Percentiles rank a stretch among this genome's conserved stretches.
Evolutionary conservation across 1,284 basidiomycete species (phyloP).

Genomic region (Mycosarcoma mackinlayi): DNA sequence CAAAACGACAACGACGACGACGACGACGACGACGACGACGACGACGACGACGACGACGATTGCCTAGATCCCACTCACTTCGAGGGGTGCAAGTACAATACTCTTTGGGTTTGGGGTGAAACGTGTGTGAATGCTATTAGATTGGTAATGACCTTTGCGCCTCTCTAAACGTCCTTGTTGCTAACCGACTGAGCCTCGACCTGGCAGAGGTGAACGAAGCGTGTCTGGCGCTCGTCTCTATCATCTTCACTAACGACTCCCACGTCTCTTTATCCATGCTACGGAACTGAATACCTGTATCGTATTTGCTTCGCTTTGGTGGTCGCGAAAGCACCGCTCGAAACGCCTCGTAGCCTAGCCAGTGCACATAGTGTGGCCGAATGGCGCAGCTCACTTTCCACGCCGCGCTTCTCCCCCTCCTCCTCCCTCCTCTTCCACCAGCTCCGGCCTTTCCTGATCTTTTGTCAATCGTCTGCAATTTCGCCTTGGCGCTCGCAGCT

Average conservation of each 20-base stretch:
- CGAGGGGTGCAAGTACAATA: too few relatives aligned
- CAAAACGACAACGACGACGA: neutral
- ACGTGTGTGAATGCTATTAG: too few relatives aligned
- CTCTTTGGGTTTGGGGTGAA: too few relatives aligned
- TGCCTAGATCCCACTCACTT: too few relatives aligned
- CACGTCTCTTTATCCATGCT: conserved; percentile 13
- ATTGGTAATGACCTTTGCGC: conserved; percentile 21
- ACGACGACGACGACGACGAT: too few relatives aligned
- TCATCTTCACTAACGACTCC: conserved; percentile 10
- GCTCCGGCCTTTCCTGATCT: neutral
- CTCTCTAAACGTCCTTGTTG: conserved; percentile 9
- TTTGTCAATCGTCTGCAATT: neutral
- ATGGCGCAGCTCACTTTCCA: conserved; percentile 37
- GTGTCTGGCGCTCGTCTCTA: conserved; percentile 5
- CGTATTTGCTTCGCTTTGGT: too few relatives aligned
- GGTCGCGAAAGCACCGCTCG: conserved; percentile 9
- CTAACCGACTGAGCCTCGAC: conserved; percentile 7
- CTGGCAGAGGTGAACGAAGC: conserved; percentile 2
- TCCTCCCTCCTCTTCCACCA: neutral
- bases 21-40: neutral
- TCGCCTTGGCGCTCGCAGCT: conserved; percentile 15
- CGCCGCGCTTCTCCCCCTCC: neutral
- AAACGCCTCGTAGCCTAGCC: conserved; percentile 52
- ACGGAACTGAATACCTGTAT: neutral
- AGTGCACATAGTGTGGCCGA: conserved; percentile 36